Base-by-base conservation (phyloP, 805 yeast species). In the Torulaspora quercuum region DNA sequence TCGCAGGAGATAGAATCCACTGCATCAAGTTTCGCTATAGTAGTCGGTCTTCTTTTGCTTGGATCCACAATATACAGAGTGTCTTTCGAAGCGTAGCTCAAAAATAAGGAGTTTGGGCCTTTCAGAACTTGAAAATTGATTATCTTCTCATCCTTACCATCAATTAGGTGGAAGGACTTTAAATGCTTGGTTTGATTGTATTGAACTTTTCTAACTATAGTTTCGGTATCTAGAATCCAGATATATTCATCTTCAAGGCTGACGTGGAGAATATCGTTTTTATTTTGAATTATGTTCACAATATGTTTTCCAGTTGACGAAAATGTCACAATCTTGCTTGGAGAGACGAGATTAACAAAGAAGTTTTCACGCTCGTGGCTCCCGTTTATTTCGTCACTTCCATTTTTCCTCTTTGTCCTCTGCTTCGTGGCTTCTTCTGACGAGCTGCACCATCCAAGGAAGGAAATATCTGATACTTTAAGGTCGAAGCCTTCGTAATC, bases 21-120 rank as follows among this genome's bases (percentile, higher is more conserved):
- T n/a, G 47, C 23, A 6, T 50, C 52, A 16, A 55, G 42, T 24
- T 42, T 48, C 5, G 54, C 47, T 13, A 50, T 35, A 0, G 58
- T 53, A 3, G 45, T 38, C 10, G 64, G 65, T 37, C 59, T 56
- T 40, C 61, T 60, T 35, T 59, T 55, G n/a, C 53, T 48, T 27
- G 85, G 85, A 57, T 81, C 86, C 53, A 81, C 74, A 39, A 81
- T 67, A 53, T 78, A 79, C 7, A 80, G 80, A 7, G 78, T 70
- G 52, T 50, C 33, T 32, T 52, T 53, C 3, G 62, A 50, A 10
- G 52, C 43, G 8, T 59, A 57, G 35, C 63, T 42, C 8, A 69
- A 38, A 7, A 45, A 45, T 20, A 59, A 58, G 3, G 37, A 41
- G 4, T 42, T 44, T 15, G 33, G 44, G 7, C 39, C 37, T 13